Evolutionary conservation across 352 stramenopile species (phyloP).

Genomic region (Pythium rhizo-oryzae): DNA sequence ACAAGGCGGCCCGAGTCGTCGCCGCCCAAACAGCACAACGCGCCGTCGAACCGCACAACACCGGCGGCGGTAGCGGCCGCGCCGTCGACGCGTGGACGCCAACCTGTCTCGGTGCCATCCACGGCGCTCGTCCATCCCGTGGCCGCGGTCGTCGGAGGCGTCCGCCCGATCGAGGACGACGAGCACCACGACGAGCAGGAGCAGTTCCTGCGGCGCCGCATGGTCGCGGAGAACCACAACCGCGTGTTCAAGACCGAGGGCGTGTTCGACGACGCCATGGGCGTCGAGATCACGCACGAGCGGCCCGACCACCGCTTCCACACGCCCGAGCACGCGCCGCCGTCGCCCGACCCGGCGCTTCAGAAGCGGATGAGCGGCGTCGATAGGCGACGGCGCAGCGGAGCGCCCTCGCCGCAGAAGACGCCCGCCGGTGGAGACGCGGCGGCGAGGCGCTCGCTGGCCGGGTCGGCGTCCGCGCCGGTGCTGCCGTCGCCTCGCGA

Average conservation of each 20-base stretch:
- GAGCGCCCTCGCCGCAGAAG: background rate
- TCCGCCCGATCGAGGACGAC: background rate
- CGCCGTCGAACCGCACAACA: too few relatives aligned
- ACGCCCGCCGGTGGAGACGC: background rate
- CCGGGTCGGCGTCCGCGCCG: constrained; percentile 1
- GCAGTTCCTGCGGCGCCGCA: constrained; percentile 57
- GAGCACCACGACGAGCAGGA: constrained; percentile 38
- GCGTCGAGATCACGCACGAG: constrained; percentile 67
- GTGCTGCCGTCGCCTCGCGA: constrained; percentile 2
- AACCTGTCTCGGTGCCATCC: too few relatives aligned
- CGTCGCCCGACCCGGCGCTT: background rate
- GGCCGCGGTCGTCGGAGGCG: background rate
- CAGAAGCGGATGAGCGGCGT: background rate
- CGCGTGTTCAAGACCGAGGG: constrained; percentile 48
- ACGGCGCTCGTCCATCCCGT: too few relatives aligned
- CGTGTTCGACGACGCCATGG: constrained; percentile 44
- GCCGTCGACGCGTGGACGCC: too few relatives aligned
- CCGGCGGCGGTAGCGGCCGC: too few relatives aligned
- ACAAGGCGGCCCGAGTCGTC: constrained; percentile 15
- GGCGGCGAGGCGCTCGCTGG: background rate
- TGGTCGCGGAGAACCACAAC: constrained; percentile 24
- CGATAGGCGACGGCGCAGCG: background rate
- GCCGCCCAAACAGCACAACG: background rate
- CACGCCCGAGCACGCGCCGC: constrained; percentile 21
- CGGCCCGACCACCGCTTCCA: constrained; percentile 31